phyloP scores from a whole-genome alignment of 169 alveolate genomes.

The Cryptosporidium sp. region DNA sequence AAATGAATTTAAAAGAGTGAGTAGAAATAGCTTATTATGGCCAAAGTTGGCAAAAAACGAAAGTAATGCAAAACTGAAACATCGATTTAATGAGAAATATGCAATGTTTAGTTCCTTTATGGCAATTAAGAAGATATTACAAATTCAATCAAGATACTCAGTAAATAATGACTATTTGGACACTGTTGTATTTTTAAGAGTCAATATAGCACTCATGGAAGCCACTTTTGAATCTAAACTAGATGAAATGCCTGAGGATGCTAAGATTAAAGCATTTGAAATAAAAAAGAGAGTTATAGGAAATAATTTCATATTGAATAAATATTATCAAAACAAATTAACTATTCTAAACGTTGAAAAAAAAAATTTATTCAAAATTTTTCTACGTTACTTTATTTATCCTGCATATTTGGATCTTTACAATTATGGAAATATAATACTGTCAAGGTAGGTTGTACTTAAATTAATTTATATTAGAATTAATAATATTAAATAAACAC shows the following conservation, averaged over 20 bases:
- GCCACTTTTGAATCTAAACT: not conserved
- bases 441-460: constrained; percentile 43
- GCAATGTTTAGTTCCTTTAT: constrained; percentile 18
- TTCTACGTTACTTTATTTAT: constrained; percentile 16
- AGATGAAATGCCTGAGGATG: constrained; percentile 13
- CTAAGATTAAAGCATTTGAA: constrained; percentile 3
- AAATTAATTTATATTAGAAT: not conserved
- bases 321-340: not conserved
- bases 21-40: constrained; percentile 51
- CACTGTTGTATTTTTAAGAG: not conserved
- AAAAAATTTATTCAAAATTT: not conserved
- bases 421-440: constrained; percentile 28
- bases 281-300: constrained; percentile 26
- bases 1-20: constrained; percentile 26
- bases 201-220: not conserved
- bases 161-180: constrained; percentile 20
- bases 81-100: constrained; percentile 30
- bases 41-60: constrained; percentile 21
- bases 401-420: constrained; percentile 43
- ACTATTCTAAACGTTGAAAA: not conserved
- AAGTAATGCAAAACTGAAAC: constrained; percentile 1
- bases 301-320: not conserved
- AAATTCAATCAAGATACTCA: constrained; percentile 5
- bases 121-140: constrained; percentile 43
- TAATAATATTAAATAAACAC: not conserved